These are phyloP conservation scores for Penicillium sp. DNA, from an alignment of 2,329 filamentous ascomycete genomes.

Conservation along the genomic window DNA sequence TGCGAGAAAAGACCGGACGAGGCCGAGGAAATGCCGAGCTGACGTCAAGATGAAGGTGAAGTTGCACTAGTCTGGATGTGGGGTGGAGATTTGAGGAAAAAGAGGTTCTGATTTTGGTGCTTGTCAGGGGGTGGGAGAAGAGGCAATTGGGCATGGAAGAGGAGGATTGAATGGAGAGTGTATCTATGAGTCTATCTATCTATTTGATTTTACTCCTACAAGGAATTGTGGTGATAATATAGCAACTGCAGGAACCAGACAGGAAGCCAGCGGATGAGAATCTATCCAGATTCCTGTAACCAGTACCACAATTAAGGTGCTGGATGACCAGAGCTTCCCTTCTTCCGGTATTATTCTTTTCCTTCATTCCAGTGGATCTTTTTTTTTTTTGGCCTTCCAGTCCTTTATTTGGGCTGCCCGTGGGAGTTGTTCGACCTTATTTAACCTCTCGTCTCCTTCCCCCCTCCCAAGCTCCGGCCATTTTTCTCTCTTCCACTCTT, in stretches of 20 bases:
- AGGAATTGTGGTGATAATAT: not conserved
- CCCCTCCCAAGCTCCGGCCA: conserved; percentile 5
- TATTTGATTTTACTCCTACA: too few species aligned
- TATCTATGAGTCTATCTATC: not conserved
- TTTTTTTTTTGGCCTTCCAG: not conserved
- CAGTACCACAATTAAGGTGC: not conserved
- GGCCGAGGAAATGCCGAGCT: conserved; percentile 36
- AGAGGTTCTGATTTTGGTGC: not conserved
- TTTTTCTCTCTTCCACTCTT: conserved; percentile 13
- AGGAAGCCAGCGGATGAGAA: conserved; percentile 15
- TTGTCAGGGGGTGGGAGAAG: not conserved
- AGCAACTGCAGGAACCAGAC: not conserved
- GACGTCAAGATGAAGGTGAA: conserved; percentile 34
- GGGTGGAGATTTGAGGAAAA: not conserved
- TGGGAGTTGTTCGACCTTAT: conserved; percentile 24
- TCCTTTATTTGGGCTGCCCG: conserved; percentile 5
- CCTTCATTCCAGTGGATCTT: not conserved
- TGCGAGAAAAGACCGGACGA: conserved; percentile 20
- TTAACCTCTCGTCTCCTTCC: conserved; percentile 17
- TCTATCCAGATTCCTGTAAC: not conserved
- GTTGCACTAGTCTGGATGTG: conserved; percentile 4
- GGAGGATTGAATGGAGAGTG: too few species aligned
- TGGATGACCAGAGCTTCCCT: conserved; percentile 13
- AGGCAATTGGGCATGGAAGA: not conserved
- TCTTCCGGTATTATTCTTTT: conserved; percentile 19